Conservation (phyloP, 2,329 filamentous ascomycete genomes). For the Chaetomium globosum region DNA sequence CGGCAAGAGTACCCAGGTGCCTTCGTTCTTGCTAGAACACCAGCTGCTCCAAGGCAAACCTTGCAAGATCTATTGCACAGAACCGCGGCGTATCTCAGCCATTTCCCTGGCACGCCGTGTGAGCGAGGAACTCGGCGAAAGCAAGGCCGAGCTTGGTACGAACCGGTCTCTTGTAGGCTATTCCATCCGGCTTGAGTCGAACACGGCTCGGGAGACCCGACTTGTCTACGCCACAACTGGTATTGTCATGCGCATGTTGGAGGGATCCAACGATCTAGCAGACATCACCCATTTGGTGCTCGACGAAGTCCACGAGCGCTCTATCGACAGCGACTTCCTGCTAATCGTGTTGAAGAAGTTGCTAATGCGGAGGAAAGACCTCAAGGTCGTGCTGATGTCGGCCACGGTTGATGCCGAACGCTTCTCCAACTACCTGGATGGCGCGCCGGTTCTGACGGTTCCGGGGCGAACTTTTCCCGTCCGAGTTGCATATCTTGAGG, state of each 20-base stretch:
- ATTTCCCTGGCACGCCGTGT: constrained; percentile 92
- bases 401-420: constrained; percentile 91
- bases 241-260: constrained; percentile 98
- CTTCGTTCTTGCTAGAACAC: constrained; percentile 87
- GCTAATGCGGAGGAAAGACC: constrained; percentile 71
- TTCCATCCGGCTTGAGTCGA: constrained; percentile 89
- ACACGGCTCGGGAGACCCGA: constrained; percentile 76
- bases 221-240: constrained; percentile 87
- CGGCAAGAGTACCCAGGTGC: constrained; percentile 97
- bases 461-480: constrained; percentile 95
- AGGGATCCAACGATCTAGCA: constrained; percentile 79
- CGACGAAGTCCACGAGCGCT: constrained; percentile 96
- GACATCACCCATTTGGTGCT: constrained; percentile 93
- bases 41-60: constrained; percentile 76
- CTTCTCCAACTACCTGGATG: constrained; percentile 85
- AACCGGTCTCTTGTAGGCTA: constrained; percentile 85
- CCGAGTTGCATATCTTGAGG: constrained; percentile 82
- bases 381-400: constrained; percentile 96
- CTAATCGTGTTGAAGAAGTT: constrained; percentile 88
- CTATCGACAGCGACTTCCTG: constrained; percentile 95
- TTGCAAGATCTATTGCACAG: constrained; percentile 94
- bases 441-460: constrained; percentile 84
- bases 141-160: constrained; percentile 78
- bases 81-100: constrained; percentile 92
- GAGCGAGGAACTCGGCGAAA: constrained; percentile 91